Conservation (phyloP, 2,329 filamentous ascomycete species). For the Elsinoe batatas region DNA sequence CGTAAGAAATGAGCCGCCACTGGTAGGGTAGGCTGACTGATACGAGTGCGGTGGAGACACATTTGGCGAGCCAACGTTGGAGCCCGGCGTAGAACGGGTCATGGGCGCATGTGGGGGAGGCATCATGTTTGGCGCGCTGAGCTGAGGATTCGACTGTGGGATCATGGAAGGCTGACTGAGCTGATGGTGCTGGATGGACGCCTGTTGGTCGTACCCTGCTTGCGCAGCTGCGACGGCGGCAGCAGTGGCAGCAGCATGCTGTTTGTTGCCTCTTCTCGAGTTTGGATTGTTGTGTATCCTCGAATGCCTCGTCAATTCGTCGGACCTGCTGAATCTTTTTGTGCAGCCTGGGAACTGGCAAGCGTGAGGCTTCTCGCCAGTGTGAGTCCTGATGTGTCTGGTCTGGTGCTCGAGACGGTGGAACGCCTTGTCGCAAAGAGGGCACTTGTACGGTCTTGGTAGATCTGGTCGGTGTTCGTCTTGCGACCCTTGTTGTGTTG, state of each 20-base stretch:
- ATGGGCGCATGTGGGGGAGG: constrained; percentile 66
- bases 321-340: constrained; percentile 92
- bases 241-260: constrained; percentile 50
- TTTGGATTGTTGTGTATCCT: constrained; percentile 99
- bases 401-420: constrained; percentile 94
- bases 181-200: constrained; percentile 28
- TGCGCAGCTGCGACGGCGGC: constrained; percentile 45
- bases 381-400: constrained; percentile 89
- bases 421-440: constrained; percentile 96
- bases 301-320: constrained; percentile 93
- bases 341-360: constrained; percentile 93
- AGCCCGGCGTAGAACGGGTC: constrained; percentile 79
- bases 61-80: constrained; percentile 82
- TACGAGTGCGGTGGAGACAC: constrained; percentile 91
- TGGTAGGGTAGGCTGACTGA: constrained; percentile 46
- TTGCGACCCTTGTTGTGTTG: constrained; percentile 51
- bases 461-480: constrained; percentile 67
- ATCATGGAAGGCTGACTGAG: constrained; percentile 76
- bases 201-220: constrained; percentile 34
- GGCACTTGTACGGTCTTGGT: constrained; percentile 95
- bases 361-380: constrained; percentile 93
- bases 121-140: constrained; percentile 51
- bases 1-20: constrained; percentile 48
- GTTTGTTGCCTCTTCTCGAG: constrained; percentile 86
- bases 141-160: constrained; percentile 45